Evolutionary conservation across 345 rosid genomes (phyloP), one percentile per base, ranked within the genome.

Genomic region (Murraya koenigii): DNA sequence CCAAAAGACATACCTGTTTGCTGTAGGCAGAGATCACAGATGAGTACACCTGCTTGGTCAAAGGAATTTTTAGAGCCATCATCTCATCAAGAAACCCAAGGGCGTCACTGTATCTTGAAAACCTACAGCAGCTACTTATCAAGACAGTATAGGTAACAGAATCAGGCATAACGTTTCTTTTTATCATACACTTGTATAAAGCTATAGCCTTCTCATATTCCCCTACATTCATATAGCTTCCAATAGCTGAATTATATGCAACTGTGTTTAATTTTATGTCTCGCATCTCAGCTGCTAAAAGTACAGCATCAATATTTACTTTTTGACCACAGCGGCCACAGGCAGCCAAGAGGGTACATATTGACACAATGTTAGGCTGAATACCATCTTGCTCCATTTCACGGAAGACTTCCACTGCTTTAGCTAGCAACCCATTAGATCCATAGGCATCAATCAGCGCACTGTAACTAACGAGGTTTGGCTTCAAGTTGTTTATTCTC

Each of bases 371-470:
- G 63, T 95, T 91, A 69, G 97, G 97, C 61, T 84, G 72, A 77
- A 87, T 66, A 1, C 92, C 90, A 76, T 89, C 88, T 85, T 85
- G 91, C 85, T 92, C 98, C 97, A 95, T 93, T 85, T 85, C 91
- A 73, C 91, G 85, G 75, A 95, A 85, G 32, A 93, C 78, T 73
- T 81, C 86, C 71, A 93, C 95, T 76, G 98, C 97, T 87, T 95
- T 90, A 38, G 85, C 84, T 56, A 95, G 76, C 83, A 90, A 79
- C 64, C 97, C 95, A 77, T 87, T 92, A 59, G 98, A 93, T 71
- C 97, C 97, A 85, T 90, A 90, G 52, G 98, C 97, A 89, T 95
- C 95, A 83, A 95, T 88, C 44, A 95, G 79, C 3, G 98, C 97
- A 81, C 93, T 95, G 84, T 87, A 95, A 69, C 86, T 88, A 71